These are phyloP conservation scores for Delitschia confertaspora DNA, from an alignment of 495 filamentous ascomycete species.

Conservation along the genomic window DNA sequence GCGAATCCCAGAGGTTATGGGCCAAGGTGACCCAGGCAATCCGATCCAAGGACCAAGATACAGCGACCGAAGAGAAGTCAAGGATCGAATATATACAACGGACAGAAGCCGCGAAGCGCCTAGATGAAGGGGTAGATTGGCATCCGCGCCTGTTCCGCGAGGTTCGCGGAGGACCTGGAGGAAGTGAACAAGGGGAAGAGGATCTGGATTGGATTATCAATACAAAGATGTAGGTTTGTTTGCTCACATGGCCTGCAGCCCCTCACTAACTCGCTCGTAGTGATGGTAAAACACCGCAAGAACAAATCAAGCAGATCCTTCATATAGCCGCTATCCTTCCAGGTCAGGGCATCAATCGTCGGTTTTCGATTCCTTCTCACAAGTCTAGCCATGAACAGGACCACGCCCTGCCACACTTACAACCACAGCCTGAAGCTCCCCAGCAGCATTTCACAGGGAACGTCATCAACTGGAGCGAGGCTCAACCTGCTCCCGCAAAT, in stretches of 20 bases:
- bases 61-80: slow-evolving; percentile 89
- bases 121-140: slow-evolving; percentile 81
- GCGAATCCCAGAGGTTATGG: slow-evolving; percentile 89
- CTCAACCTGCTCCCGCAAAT: slow-evolving; percentile 7
- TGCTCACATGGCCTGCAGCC: background rate
- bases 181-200: slow-evolving; percentile 72
- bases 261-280: slow-evolving; percentile 36
- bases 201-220: slow-evolving; percentile 93
- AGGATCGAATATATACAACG: slow-evolving; percentile 88
- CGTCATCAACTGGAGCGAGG: slow-evolving; percentile 38
- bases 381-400: slow-evolving; percentile 24
- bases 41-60: slow-evolving; percentile 72
- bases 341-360: slow-evolving; percentile 49
- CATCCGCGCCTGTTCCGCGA: slow-evolving; percentile 71
- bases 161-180: slow-evolving; percentile 63
- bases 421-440: slow-evolving; percentile 27
- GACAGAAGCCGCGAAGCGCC: slow-evolving; percentile 74
- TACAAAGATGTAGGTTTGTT: slow-evolving; percentile 57
- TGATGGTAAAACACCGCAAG: slow-evolving; percentile 56
- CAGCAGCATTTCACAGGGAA: slow-evolving; percentile 17
- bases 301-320: slow-evolving; percentile 75
- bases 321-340: slow-evolving; percentile 76
- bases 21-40: slow-evolving; percentile 68
- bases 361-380: slow-evolving; percentile 40
- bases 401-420: slow-evolving; percentile 33